Evolutionary conservation across 2,329 filamentous ascomycete genomes (phyloP).

Genomic region (Lachnellula cervina): DNA sequence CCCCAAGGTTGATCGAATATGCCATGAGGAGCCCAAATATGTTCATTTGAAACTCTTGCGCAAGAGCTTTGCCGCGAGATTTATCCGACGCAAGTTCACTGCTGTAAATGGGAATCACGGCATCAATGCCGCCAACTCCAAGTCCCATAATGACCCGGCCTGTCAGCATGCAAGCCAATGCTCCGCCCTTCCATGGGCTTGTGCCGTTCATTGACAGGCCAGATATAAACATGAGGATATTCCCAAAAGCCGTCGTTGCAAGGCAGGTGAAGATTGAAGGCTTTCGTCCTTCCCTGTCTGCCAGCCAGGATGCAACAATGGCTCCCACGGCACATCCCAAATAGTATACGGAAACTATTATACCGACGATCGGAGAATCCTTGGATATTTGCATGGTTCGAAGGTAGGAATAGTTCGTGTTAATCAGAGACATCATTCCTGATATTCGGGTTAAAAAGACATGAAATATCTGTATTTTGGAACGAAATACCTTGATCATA

Average conservation of each 20-base stretch:
- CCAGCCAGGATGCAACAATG: constrained; percentile 50
- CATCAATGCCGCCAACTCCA: constrained; percentile 56
- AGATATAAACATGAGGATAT: constrained; percentile 55
- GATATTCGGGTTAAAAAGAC: not conserved
- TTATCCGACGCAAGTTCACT: constrained; percentile 53
- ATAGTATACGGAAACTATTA: constrained; percentile 59
- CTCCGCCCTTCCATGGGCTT: constrained; percentile 42
- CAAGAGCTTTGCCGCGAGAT: constrained; percentile 51
- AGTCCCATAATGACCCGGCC: constrained; percentile 46
- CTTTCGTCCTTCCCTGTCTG: constrained; percentile 50
- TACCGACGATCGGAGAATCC: constrained; percentile 49
- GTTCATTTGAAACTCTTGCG: constrained; percentile 61
- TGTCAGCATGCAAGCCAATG: constrained; percentile 36
- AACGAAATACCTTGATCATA: constrained; percentile 65
- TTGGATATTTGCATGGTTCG: constrained; percentile 50
- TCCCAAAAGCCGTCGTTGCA: constrained; percentile 48
- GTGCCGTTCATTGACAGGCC: constrained; percentile 41
- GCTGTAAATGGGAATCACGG: constrained; percentile 56
- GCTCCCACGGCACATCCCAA: constrained; percentile 55
- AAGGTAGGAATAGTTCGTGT: constrained; percentile 51
- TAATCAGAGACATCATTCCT: constrained; percentile 69
- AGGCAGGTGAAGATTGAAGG: constrained; percentile 51
- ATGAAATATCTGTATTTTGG: not conserved
- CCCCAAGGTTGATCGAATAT: constrained; percentile 52
- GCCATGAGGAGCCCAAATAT: constrained; percentile 59